Evolutionary conservation across 345 rosid genomes (phyloP).

Genomic region (Barbarea vulgaris): DNA sequence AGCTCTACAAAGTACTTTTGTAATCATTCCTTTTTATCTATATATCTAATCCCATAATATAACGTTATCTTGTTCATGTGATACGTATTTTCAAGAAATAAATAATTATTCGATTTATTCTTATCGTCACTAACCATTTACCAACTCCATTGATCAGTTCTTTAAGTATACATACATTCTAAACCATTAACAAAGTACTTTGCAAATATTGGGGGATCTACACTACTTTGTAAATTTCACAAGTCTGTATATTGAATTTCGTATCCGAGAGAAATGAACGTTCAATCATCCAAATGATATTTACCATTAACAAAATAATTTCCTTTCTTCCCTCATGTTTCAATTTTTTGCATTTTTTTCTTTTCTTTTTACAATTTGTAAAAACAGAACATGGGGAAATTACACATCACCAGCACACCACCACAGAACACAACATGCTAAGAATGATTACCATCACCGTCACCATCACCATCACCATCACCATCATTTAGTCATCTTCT

Average conservation of each 20-base stretch:
- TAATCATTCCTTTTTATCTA: too few species aligned
- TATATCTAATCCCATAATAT: too few species aligned
- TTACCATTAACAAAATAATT: constrained; percentile 15
- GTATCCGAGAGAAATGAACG: constrained; percentile 1
- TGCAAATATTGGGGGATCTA: too few species aligned
- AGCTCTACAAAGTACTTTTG: too few species aligned
- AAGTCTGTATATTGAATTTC: constrained; percentile 1
- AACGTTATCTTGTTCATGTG: too few species aligned
- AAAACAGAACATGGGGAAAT: constrained; percentile 10
- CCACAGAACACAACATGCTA: constrained; percentile 19
- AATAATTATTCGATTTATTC: background rate
- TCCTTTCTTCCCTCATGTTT: background rate
- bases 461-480: background rate
- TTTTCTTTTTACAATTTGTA: constrained; percentile 32
- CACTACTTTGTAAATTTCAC: too few species aligned
- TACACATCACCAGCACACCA: constrained; percentile 8
- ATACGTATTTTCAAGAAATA: background rate
- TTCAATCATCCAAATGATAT: constrained; percentile 17
- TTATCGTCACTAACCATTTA: background rate
- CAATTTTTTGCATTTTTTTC: background rate
- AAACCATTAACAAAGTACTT: too few species aligned
- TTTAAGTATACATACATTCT: too few species aligned
- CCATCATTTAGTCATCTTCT: constrained; percentile 13
- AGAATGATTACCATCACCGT: constrained; percentile 15
- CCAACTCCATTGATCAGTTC: too few species aligned